These are phyloP conservation scores for Parascedosporium putredinis DNA, from an alignment of 2,329 filamentous ascomycete genomes.

Conservation along the genomic window DNA sequence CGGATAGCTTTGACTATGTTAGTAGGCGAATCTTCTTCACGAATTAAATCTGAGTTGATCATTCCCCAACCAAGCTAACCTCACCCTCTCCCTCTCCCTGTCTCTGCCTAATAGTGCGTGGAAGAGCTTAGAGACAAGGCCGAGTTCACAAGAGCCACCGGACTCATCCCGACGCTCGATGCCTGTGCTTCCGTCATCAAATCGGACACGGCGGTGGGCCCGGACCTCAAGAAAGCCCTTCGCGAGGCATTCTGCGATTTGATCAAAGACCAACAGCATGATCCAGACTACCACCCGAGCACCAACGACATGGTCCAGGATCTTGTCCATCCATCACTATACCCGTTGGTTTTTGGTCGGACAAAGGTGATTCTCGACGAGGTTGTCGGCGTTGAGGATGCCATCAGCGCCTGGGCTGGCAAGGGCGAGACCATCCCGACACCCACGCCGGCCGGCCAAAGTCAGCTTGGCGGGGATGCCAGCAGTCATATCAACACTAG, in stretches of 20 bases:
- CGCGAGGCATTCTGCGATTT: conserved; percentile 10
- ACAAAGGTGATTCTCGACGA: conserved; percentile 23
- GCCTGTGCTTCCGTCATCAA: conserved; percentile 14
- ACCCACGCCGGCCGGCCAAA: too few species aligned
- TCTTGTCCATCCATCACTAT: conserved; percentile 48
- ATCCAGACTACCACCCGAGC: conserved; percentile 42
- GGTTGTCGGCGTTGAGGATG: conserved; percentile 23
- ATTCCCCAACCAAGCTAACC: not conserved
- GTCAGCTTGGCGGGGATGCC: not conserved
- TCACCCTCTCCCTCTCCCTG: not conserved
- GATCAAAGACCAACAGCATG: not conserved
- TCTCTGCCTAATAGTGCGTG: not conserved
- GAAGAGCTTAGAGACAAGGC: conserved; percentile 37
- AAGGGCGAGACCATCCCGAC: conserved; percentile 13
- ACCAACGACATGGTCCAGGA: conserved; percentile 40
- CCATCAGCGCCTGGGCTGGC: conserved; percentile 17
- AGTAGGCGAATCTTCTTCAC: too few species aligned
- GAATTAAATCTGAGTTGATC: not conserved
- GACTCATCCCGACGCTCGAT: conserved; percentile 23
- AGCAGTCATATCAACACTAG: not conserved
- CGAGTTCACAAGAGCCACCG: conserved; percentile 23
- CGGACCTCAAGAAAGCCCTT: conserved; percentile 9
- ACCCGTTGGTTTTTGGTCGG: conserved; percentile 45
- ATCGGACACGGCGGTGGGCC: conserved; percentile 13
- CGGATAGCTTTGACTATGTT: too few species aligned